Base-by-base conservation (phyloP, 2,329 filamentous ascomycete genomes). In the Graphilbum ipis-grandicollis region DNA sequence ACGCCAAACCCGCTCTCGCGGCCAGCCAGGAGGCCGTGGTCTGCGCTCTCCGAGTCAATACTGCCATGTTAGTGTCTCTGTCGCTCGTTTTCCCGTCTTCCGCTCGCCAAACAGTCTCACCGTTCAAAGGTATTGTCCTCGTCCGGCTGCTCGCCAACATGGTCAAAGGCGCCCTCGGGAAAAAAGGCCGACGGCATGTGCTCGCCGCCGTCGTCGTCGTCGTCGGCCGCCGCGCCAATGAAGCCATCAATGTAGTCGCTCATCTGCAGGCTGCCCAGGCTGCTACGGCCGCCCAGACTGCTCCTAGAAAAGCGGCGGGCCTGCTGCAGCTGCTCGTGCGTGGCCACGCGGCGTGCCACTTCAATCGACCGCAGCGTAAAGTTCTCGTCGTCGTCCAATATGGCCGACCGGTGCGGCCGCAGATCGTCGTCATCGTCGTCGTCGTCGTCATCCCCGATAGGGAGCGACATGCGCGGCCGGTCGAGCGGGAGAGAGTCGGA, bases 281-380 rank as follows among this genome's bases (percentile, higher is more conserved):
- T 71, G 0, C 62, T 67, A 43, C 73, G 54, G 26, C 26, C 26
- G 0, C 62, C 68, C 42, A 74, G 53, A 39, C 63, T 71, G 0
- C 61, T 66, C 43, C 73, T 52, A 10, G 66, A 68, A 22, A 66
- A 47, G 22, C 68, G 55, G 4, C 52, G 48, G 0, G 59, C 58
- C 33, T 59, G 53, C 35, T 43, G 41, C 39, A 41, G 39, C 43
- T 44, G 43, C 21, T 46, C 44, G 40, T 72, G 66, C 36, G 55
- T 65, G 28, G 55, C 48, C 14, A 62, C 64, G 34, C 73, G 57
- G 21, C 73, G 59, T 8, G 71, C 65, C 34, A 75, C 48, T 52
- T 78, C 74, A 21, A 78, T 62, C 2, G 72, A 75, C 41, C 66
- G 63, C 30, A 65, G 31, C 0, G 72, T 77, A 42, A 63, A 62